Evolutionary conservation across 2,329 filamentous ascomycete genomes (phyloP).

Genomic region (Didymella sp.): DNA sequence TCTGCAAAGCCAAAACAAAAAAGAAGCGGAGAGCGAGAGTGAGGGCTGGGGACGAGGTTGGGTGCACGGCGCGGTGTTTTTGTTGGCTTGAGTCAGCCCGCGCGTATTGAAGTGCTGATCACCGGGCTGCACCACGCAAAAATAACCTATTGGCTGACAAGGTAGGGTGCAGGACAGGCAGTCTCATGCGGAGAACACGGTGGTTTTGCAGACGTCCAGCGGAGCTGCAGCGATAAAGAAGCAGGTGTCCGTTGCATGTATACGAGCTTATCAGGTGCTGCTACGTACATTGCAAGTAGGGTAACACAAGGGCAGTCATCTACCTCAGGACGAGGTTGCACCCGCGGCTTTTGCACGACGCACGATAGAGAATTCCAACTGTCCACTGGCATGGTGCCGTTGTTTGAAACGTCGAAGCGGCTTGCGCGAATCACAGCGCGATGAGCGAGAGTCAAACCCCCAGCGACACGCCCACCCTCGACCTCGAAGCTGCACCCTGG

Average conservation of each 20-base stretch:
- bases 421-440: slow-evolving; percentile 5
- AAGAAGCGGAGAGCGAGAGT: slow-evolving; percentile 38
- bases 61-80: slow-evolving; percentile 24
- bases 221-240: slow-evolving; percentile 13
- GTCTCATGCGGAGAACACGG: slow-evolving; percentile 4
- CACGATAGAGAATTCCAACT: slow-evolving; percentile 9
- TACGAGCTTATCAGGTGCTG: slow-evolving; percentile 10
- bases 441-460: slow-evolving; percentile 3
- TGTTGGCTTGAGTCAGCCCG: slow-evolving; percentile 23
- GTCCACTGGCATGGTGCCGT: slow-evolving; percentile 8
- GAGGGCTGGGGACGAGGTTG: slow-evolving; percentile 19
- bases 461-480: slow-evolving; percentile 27
- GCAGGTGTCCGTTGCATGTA: slow-evolving; percentile 15
- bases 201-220: slow-evolving; percentile 1
- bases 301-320: slow-evolving; percentile 3
- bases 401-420: slow-evolving; percentile 12
- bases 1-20: slow-evolving; percentile 20
- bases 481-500: slow-evolving; percentile 2
- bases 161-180: slow-evolving; percentile 4
- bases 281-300: not conserved
- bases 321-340: slow-evolving; percentile 13
- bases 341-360: slow-evolving; percentile 25
- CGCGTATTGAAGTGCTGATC: slow-evolving; percentile 33
- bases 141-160: slow-evolving; percentile 22
- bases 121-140: slow-evolving; percentile 34